Conservation (phyloP, 768 basidiomycete species). For the Tulasnella sp. region DNA sequence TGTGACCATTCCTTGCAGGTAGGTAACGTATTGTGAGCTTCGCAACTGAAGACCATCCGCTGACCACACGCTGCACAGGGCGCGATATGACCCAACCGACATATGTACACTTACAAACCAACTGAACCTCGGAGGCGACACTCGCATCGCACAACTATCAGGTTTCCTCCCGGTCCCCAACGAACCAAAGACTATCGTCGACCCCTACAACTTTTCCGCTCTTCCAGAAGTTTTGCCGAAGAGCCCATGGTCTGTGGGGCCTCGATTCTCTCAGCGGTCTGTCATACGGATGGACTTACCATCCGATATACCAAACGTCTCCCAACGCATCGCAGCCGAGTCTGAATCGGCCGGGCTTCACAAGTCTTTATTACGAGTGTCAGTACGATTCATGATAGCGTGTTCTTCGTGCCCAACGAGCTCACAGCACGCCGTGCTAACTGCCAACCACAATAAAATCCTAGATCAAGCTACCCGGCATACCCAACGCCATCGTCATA, state of each 20-base stretch:
- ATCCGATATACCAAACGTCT: background rate
- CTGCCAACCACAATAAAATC: background rate
- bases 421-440: background rate
- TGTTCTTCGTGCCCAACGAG: background rate
- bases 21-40: background rate
- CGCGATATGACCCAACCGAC: background rate
- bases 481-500: constrained; percentile 15
- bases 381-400: background rate
- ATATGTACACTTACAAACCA: background rate
- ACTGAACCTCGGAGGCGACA: constrained; percentile 5
- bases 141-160: background rate
- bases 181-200: background rate
- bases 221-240: background rate
- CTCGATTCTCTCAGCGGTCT: background rate
- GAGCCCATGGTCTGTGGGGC: background rate
- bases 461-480: background rate
- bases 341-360: background rate
- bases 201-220: background rate
- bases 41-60: background rate
- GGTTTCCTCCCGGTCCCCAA: constrained; percentile 1
- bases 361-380: background rate
- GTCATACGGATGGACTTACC: background rate
- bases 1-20: constrained; percentile 12
- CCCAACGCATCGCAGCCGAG: background rate
- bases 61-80: background rate